These are phyloP conservation scores for Aspergillus diversus DNA, from an alignment of 495 filamentous ascomycete species.

Conservation along the genomic window DNA sequence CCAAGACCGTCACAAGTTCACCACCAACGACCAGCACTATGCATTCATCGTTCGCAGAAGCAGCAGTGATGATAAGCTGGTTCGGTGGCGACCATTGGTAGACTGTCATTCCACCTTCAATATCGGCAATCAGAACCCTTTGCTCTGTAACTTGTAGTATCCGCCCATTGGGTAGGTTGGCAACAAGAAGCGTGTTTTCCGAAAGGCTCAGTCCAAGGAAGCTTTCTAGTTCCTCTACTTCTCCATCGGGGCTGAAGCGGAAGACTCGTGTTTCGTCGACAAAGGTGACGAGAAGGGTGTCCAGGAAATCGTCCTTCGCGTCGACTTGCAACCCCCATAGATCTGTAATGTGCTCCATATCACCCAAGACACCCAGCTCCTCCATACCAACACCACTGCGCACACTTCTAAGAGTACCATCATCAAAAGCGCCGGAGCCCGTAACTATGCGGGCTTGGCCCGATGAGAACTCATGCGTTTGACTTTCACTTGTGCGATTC, in stretches of 20 bases:
- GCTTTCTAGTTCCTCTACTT: conserved; percentile 80
- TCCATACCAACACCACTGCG: conserved; percentile 93
- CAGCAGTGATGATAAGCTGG: conserved; percentile 70
- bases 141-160: conserved; percentile 79
- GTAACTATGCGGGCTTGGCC: conserved; percentile 94
- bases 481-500: conserved; percentile 73
- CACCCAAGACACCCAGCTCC: conserved; percentile 79
- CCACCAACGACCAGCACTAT: conserved; percentile 78
- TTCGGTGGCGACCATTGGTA: conserved; percentile 67
- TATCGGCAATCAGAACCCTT: conserved; percentile 64
- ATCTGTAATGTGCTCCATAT: conserved; percentile 74
- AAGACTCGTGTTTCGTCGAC: conserved; percentile 85
- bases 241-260: conserved; percentile 70
- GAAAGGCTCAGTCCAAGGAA: conserved; percentile 71
- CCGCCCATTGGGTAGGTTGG: conserved; percentile 61
- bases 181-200: conserved; percentile 73
- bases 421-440: conserved; percentile 83
- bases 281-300: conserved; percentile 80
- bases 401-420: conserved; percentile 84
- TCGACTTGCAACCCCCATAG: conserved; percentile 67
- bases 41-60: conserved; percentile 68
- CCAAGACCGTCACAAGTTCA: conserved; percentile 64
- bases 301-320: conserved; percentile 49
- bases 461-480: conserved; percentile 87
- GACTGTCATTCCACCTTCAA: conserved; percentile 67